Evolutionary conservation across 352 stramenopile species (phyloP).

Genomic region (Stephanocyclus meneghinianus): DNA sequence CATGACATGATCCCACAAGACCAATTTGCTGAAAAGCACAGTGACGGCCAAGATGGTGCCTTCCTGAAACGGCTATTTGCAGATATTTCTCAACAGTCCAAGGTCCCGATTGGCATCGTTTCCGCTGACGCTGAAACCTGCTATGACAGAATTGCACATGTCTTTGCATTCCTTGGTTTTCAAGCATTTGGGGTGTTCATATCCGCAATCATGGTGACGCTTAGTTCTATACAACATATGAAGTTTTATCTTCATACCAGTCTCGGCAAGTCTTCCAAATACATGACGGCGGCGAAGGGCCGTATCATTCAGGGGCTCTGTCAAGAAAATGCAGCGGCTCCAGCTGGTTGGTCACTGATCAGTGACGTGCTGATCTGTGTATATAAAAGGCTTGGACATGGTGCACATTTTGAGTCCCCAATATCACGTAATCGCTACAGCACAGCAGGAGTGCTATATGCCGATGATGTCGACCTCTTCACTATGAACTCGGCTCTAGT

Average conservation of each 20-base stretch:
- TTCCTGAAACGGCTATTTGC: not conserved
- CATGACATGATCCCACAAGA: not conserved
- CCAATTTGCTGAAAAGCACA: not conserved
- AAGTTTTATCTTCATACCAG: slow-evolving; percentile 5
- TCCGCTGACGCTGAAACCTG: not conserved
- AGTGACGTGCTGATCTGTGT: not conserved
- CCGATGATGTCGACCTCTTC: slow-evolving; percentile 6
- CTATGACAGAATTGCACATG: slow-evolving; percentile 10
- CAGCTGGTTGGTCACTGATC: not conserved
- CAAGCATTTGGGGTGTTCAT: not conserved
- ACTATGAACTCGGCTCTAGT: not conserved
- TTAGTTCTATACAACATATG: slow-evolving; percentile 1
- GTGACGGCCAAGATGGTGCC: not conserved
- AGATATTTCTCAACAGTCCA: not conserved
- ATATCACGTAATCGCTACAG: not conserved
- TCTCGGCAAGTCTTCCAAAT: not conserved
- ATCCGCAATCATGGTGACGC: not conserved
- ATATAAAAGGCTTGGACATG: not conserved
- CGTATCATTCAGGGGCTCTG: not conserved
- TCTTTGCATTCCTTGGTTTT: slow-evolving; percentile 2
- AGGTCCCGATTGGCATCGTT: not conserved
- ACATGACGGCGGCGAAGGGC: not conserved
- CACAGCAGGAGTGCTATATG: slow-evolving; percentile 3
- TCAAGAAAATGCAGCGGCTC: slow-evolving; percentile 1
- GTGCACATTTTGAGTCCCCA: not conserved